Conservation (phyloP, 148 eudicot genomes). For the Fallopia convolvulus region DNA sequence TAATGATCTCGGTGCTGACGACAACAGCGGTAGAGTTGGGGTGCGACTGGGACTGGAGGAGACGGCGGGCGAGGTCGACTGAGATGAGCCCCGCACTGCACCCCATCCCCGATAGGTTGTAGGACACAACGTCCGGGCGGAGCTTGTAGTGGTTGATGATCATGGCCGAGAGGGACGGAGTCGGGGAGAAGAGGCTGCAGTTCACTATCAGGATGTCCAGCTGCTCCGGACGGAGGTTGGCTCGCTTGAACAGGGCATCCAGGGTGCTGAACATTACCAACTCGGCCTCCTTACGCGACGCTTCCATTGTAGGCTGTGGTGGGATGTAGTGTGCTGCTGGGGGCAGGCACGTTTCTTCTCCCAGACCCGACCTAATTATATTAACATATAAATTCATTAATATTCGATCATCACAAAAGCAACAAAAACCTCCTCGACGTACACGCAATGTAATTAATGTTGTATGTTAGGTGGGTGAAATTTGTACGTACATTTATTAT, state of each 20-base stretch:
- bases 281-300: conserved; percentile 28
- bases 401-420: neutral
- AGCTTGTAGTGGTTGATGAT: conserved; percentile 31
- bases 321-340: conserved; percentile 31
- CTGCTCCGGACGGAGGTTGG: conserved; percentile 22
- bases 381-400: neutral
- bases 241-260: conserved; percentile 22
- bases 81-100: conserved; percentile 45
- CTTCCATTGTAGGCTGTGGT: conserved; percentile 25
- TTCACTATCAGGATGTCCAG: conserved; percentile 33
- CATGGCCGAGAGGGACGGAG: conserved; percentile 39
- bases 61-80: conserved; percentile 23
- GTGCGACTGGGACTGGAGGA: conserved; percentile 14
- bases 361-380: conserved; percentile 28
- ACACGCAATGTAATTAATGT: too few relatives aligned
- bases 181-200: conserved; percentile 40
- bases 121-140: conserved; percentile 28
- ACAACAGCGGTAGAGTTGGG: conserved; percentile 27
- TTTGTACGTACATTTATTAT: too few relatives aligned
- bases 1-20: conserved; percentile 43
- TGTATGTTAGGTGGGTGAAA: too few relatives aligned
- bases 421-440: too few relatives aligned
- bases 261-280: conserved; percentile 25
- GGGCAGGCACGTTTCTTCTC: conserved; percentile 36
- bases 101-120: conserved; percentile 48